Conservation (phyloP, 73 alveolate species). For the Paramecium pentaurelia region DNA sequence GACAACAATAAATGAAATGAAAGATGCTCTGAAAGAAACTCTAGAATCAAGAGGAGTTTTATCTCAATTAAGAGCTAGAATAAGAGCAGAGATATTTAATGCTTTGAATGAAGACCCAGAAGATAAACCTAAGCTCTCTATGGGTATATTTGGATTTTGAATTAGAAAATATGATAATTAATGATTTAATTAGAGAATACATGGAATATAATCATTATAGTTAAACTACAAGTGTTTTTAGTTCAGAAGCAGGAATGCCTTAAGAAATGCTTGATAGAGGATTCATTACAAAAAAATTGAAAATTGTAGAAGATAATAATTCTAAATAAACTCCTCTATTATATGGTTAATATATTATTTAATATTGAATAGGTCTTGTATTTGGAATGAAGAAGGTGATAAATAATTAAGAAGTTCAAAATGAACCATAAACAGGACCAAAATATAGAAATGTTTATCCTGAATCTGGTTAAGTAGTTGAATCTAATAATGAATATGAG, state of each 20-base stretch:
- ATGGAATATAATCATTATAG: slow-evolving; percentile 85
- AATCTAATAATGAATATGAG: slow-evolving; percentile 21
- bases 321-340: slow-evolving; percentile 81
- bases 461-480: slow-evolving; percentile 15
- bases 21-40: slow-evolving; percentile 91
- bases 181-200: slow-evolving; percentile 96
- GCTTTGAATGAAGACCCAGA: slow-evolving; percentile 85
- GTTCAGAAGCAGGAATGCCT: slow-evolving; percentile 93
- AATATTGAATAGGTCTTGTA: slow-evolving; percentile 42
- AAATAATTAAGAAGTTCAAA: background rate
- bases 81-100: slow-evolving; percentile 91
- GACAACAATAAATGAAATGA: slow-evolving; percentile 94
- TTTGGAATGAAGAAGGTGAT: slow-evolving; percentile 70
- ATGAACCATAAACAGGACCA: background rate
- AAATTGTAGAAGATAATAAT: slow-evolving; percentile 70
- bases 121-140: slow-evolving; percentile 82
- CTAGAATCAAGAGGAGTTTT: slow-evolving; percentile 91
- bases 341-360: slow-evolving; percentile 58
- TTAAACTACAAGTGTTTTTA: slow-evolving; percentile 81
- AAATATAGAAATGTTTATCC: slow-evolving; percentile 20
- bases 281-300: slow-evolving; percentile 82
- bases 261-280: slow-evolving; percentile 91
- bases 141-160: slow-evolving; percentile 29
- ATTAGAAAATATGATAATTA: slow-evolving; percentile 90
- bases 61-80: slow-evolving; percentile 85